phyloP scores from a whole-genome alignment of 768 basidiomycete genomes.

The Lactarius deliciosus region DNA sequence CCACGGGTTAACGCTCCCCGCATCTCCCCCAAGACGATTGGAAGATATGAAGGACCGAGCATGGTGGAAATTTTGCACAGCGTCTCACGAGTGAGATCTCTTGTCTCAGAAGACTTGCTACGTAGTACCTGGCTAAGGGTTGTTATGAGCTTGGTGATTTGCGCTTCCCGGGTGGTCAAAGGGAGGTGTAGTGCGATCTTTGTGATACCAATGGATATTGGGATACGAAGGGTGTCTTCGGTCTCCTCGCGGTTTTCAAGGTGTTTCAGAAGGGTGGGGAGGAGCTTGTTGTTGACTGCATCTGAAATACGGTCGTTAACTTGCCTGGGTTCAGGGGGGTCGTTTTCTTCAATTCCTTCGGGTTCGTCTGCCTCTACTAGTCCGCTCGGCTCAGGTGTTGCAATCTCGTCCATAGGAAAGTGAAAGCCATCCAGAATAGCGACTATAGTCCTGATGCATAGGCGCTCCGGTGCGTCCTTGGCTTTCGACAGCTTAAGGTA shows the following conservation, averaged over 20 bases:
- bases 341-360: constrained; percentile 33
- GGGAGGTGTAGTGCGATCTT: constrained; percentile 84
- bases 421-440: constrained; percentile 87
- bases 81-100: constrained; percentile 83
- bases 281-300: constrained; percentile 68
- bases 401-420: constrained; percentile 73
- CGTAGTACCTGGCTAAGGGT: constrained; percentile 86
- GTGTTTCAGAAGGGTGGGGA: constrained; percentile 77
- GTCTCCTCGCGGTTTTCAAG: constrained; percentile 79
- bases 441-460: constrained; percentile 83
- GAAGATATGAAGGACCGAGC: constrained; percentile 73
- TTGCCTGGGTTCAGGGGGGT: constrained; percentile 24
- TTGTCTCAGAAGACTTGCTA: constrained; percentile 90
- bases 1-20: constrained; percentile 84
- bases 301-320: constrained; percentile 54
- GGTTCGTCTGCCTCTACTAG: constrained; percentile 33
- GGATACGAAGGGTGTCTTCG: constrained; percentile 85
- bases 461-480: constrained; percentile 71
- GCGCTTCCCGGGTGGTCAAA: constrained; percentile 53
- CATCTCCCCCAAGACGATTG: constrained; percentile 73
- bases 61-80: constrained; percentile 73
- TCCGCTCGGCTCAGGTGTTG: constrained; percentile 36
- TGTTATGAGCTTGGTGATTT: constrained; percentile 76
- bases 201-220: constrained; percentile 83
- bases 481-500: constrained; percentile 69